A percentile compares a stretch with the other conserved stretches of the same genome.
phyloP scores from a whole-genome alignment of 768 basidiomycete genomes.

The Xerocomellus dryophilus region DNA sequence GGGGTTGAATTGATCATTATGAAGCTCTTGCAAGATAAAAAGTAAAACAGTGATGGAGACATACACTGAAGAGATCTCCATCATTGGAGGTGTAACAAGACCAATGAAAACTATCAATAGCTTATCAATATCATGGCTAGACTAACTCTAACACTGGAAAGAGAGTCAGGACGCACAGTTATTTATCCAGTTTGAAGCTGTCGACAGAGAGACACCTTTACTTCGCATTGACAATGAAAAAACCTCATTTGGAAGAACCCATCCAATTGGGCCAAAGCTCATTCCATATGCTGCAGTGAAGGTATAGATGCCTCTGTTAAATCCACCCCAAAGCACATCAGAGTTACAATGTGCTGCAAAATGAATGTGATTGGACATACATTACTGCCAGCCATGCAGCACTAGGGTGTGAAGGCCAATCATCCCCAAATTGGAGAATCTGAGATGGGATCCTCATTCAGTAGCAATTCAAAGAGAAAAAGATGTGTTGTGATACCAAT shows the following conservation, averaged over 20 bases:
- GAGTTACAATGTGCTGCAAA: neutral
- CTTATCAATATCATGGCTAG: conserved; percentile 1
- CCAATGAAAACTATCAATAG: conserved; percentile 63
- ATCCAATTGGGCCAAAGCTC: conserved; percentile 76
- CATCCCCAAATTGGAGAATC: conserved; percentile 47
- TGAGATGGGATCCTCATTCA: conserved; percentile 17
- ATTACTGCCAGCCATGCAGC: conserved; percentile 71
- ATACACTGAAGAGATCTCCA: conserved; percentile 59
- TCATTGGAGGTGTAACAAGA: conserved; percentile 62
- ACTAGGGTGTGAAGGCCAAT: conserved; percentile 56
- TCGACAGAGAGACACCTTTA: conserved; percentile 79
- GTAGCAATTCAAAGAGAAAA: neutral
- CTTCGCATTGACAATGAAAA: conserved; percentile 77
- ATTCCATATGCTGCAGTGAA: conserved; percentile 79
- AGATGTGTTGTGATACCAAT: conserved; percentile 41
- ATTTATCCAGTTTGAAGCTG: conserved; percentile 84
- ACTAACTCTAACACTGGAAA: neutral
- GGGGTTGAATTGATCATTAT: neutral
- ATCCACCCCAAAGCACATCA: neutral
- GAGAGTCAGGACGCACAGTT: conserved; percentile 50
- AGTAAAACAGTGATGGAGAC: conserved; percentile 11
- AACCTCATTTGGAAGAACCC: conserved; percentile 83
- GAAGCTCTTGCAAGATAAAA: neutral
- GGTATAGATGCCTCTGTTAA: conserved; percentile 56
- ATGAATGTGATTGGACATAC: conserved; percentile 37